Evolutionary conservation across 2,329 filamentous ascomycete species (phyloP).

Genomic region (Paecilomyces formosus): DNA sequence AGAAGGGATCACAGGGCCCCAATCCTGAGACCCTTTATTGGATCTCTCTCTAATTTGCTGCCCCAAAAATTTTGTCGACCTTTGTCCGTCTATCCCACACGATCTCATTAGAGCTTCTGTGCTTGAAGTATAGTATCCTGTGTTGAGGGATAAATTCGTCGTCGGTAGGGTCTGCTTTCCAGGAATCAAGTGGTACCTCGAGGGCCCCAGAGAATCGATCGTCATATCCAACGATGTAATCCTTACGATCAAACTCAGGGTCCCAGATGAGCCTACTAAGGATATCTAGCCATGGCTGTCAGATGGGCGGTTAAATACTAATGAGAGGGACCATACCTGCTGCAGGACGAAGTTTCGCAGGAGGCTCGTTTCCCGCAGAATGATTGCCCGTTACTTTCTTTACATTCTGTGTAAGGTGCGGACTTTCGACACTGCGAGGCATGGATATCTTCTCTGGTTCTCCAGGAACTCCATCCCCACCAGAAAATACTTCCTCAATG

Average conservation of each 20-base stretch:
- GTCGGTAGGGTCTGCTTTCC: constrained; percentile 47
- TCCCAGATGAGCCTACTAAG: constrained; percentile 47
- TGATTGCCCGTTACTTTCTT: not conserved
- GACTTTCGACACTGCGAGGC: not conserved
- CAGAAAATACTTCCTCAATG: not conserved
- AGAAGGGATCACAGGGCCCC: not conserved
- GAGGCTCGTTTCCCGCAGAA: not conserved
- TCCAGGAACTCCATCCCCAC: not conserved
- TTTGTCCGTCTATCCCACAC: constrained; percentile 46
- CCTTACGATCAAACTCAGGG: constrained; percentile 31
- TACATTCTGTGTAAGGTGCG: not conserved
- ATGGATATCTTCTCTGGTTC: not conserved
- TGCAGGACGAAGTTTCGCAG: constrained; percentile 10
- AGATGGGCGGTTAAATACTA: not conserved
- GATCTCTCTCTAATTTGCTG: constrained; percentile 17
- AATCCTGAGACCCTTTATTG: not conserved
- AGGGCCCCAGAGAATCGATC: constrained; percentile 46
- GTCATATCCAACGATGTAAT: constrained; percentile 47
- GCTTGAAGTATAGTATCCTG: constrained; percentile 45
- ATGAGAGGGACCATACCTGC: constrained; percentile 1
- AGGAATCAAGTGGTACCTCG: constrained; percentile 42
- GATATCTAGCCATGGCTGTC: constrained; percentile 25
- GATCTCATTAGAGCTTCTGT: constrained; percentile 27
- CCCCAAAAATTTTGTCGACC: constrained; percentile 42
- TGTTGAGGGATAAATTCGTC: constrained; percentile 53